Evolutionary conservation across 2,329 filamentous ascomycete genomes (phyloP).

Genomic region (Penicillium sumatraense): DNA sequence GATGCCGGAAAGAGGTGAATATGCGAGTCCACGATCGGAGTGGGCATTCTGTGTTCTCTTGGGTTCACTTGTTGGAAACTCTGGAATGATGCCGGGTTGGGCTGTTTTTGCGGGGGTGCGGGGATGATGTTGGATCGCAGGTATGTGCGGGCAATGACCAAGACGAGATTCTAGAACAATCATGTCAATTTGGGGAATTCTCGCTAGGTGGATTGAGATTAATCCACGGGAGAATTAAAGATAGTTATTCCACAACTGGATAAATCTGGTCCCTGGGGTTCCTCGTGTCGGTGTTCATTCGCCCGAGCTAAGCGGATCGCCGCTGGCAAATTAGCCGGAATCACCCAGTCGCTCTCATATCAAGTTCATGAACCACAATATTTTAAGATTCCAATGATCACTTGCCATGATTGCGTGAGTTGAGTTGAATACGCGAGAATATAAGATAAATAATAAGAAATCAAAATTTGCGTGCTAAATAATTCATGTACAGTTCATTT

Average conservation of each 20-base stretch:
- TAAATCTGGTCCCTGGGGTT: not conserved
- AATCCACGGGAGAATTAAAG: too few relatives aligned
- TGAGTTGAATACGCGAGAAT: too few relatives aligned
- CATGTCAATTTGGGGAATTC: too few relatives aligned
- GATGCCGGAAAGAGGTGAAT: constrained; percentile 81
- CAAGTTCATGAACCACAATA: too few relatives aligned
- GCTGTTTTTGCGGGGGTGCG: not conserved
- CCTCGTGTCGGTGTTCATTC: constrained; percentile 9
- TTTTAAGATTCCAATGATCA: too few relatives aligned
- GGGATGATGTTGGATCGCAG: not conserved
- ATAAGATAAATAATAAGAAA: not conserved
- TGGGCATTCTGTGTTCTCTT: constrained; percentile 33
- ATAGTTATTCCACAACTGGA: not conserved
- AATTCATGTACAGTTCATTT: not conserved
- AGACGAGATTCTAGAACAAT: too few relatives aligned
- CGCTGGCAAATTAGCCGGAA: not conserved
- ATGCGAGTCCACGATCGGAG: constrained; percentile 80
- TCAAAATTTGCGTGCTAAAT: not conserved
- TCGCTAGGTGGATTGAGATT: too few relatives aligned
- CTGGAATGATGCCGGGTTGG: not conserved
- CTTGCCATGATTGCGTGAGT: too few relatives aligned
- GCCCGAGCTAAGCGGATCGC: constrained; percentile 4
- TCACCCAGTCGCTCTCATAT: not conserved
- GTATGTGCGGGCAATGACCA: not conserved
- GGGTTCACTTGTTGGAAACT: not conserved